Evolutionary conservation across 2,329 filamentous ascomycete species (phyloP).

Genomic region (Colletotrichum simmondsii): DNA sequence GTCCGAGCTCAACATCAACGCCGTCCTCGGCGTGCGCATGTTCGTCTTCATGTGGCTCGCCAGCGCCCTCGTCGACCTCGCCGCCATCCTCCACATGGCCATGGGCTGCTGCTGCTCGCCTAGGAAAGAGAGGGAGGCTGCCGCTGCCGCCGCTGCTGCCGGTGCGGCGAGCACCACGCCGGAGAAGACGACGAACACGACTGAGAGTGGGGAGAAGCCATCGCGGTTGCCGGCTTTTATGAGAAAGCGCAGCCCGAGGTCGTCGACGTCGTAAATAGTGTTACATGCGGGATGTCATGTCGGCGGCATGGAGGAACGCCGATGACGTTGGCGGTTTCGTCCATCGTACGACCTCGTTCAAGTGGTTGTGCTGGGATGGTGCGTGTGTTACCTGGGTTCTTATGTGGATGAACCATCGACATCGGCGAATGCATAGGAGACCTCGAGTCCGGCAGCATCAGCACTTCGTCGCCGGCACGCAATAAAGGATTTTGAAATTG

Average conservation of each 20-base stretch:
- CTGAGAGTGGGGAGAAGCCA: slow-evolving; percentile 20
- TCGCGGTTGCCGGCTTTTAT: slow-evolving; percentile 32
- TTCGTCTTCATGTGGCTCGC: slow-evolving; percentile 92
- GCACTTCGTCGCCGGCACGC: neutral
- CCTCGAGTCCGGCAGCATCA: no score
- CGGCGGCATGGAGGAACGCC: neutral
- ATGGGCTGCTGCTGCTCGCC: slow-evolving; percentile 79
- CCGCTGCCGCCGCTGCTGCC: neutral
- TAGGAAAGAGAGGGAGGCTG: slow-evolving; percentile 11
- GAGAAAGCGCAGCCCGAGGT: slow-evolving; percentile 33
- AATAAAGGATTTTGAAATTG: slow-evolving; percentile 12
- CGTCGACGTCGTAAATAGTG: slow-evolving; percentile 14
- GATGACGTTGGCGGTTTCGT: neutral
- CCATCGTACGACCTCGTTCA: neutral
- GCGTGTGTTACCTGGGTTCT: neutral
- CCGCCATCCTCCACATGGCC: slow-evolving; percentile 78
- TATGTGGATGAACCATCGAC: neutral
- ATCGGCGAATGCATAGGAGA: neutral
- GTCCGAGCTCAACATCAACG: slow-evolving; percentile 80
- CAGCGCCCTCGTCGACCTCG: slow-evolving; percentile 72
- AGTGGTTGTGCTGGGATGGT: neutral
- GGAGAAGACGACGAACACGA: slow-evolving; percentile 27
- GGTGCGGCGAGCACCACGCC: neutral
- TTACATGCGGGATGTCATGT: neutral
- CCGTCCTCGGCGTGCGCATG: slow-evolving; percentile 77